Base-by-base conservation (phyloP, 2,329 filamentous ascomycete species). In the Colletotrichum truncatum region DNA sequence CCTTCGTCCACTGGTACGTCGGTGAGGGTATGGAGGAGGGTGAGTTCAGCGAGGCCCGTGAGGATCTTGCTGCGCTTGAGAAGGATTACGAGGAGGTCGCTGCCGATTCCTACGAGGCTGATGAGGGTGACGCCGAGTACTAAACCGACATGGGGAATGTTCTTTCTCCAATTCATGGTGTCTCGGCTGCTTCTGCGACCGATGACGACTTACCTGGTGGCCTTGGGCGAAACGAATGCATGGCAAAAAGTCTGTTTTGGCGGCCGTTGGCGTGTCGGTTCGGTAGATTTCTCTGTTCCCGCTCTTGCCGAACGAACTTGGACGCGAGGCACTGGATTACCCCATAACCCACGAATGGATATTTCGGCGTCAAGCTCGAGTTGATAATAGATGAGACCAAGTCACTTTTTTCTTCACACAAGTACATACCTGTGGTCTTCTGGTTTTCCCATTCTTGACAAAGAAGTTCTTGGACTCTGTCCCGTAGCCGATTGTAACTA, bases 21-120 rank as follows among this genome's bases (percentile, higher is more conserved):
- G 93, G 93, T 70, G 93, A 96, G 82, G 93, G 93, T 82, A 96
- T 96, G 93, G 93, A 96, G 83, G 93, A 96, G 79, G 93, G 93
- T 73, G 93, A 96, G 80, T 96, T 96, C 83, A 92, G 90, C 68
- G 93, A 96, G 81, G 93, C 93, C 67, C 90, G 93, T 72, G 93
- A 96, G 83, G 93, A 96, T 77, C 84, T 96, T 67, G 93, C 93
- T 68, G 93, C 93, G 49, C 84, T 96, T 32, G 93, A 95, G 85
- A 93, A 91, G 84, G 92, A 95, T 74, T 95, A 95, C 77, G 92
- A 94, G 80, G 92, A 94, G 85, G 92, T 94, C 71, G 92, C 91
- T 67, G 87, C 84, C 76, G 92, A 94, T 79, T 92, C 90, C 70
- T 81, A 83, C 69, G 83, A 90, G 71, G 83, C 87, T 14, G 88